Base-by-base conservation (phyloP, 202 grass and related monocot genomes). In the Schoenoplectus tabernaemontani region DNA sequence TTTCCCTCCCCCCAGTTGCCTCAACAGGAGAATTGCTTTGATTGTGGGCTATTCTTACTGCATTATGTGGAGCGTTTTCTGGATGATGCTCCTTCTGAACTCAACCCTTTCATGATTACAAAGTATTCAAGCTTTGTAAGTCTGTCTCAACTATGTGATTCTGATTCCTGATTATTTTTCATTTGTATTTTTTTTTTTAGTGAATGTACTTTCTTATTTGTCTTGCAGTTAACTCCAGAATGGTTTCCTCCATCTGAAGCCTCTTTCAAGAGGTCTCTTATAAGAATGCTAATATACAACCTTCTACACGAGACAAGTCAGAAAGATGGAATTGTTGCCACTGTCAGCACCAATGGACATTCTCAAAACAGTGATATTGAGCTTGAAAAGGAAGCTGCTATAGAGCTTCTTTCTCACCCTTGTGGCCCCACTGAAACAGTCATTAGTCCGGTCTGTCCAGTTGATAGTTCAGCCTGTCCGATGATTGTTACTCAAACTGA, bases 1-100 rank as follows among this genome's bases (percentile, higher is more conserved):
- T 9, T 2, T 44, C 8, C 9, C 30, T 64, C 85, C 84, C 85
- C 20, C 77, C 81, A 99, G 96, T 81, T 96, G 41, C 96, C 96
- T 50, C 96, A 99, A 82, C 96, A 99, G 82, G 96, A 99, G 79
- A 99, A 99, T 83, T 96, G 88, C 79, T 99, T 88, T 86, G 96
- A 99, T 54, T 99, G 96, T 9, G 96, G 96, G 42, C 80, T 99
- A 67, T 99, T 96, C 79, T 77, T 99, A 72, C 92, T 99, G 78
- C 92, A 99, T 83, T 93, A 91, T 82, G 88, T 93, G 65, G 96
- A 99, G 57, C 83, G 59, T 71, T 99, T 99, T 88, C 76, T 99
- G 85, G 89, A 80, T 85, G 92, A 93, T 85, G 83, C 80, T 96
- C 87, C 92, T 33, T 57, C 54, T 70, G 79, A 54, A 81, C 88